Evolutionary conservation across 306 rosid species (phyloP), one percentile per base, ranked within the genome.

Genomic region (Medicago truncatula): DNA sequence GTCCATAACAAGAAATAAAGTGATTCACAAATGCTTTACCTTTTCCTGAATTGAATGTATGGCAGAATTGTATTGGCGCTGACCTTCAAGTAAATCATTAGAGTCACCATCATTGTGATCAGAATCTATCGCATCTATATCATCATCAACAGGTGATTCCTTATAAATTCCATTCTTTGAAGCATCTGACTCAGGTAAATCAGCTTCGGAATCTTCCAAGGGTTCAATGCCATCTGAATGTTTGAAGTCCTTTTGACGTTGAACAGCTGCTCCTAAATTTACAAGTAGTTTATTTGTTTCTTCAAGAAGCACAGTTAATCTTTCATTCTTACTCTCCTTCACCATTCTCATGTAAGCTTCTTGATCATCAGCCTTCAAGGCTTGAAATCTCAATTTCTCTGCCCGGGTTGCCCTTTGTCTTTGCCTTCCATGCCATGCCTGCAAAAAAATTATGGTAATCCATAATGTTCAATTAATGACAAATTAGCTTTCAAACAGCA

Each of bases 311-410:
- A 78, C 49, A 46, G 99, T 96, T 83, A 96, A 80, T 72, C 99
- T 83, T 80, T 96, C 99, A 78, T 96, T 96, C 86, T 96, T 96
- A 81, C 99, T 96, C 86, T 96, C 99, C 83, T 92, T 96, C 69
- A 96, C 99, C 98, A 96, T 85, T 96, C 96, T 92, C 98, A 96
- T 92, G 86, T 96, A 96, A 44, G 98, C 99, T 89, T 96, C 99
- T 91, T 96, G 99, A 84, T 96, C 99, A 86, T 96, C 99, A 52
- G 99, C 85, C 86, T 89, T 96, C 84, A 96, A 87, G 36, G 99
- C 99, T 86, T 96, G 99, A 80, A 92, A 96, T 81, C 99, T 96
- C 89, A 92, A 81, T 85, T 96, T 96, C 88, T 96, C 99, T 63
- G 96, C 96, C 43, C 98, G 85, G 28, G 99, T 89, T 34, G 98